A percentile compares a stretch with the other conserved stretches of the same genome.
Conservation (phyloP, 139 green algal species). For the Penium margaritaceum region DNA sequence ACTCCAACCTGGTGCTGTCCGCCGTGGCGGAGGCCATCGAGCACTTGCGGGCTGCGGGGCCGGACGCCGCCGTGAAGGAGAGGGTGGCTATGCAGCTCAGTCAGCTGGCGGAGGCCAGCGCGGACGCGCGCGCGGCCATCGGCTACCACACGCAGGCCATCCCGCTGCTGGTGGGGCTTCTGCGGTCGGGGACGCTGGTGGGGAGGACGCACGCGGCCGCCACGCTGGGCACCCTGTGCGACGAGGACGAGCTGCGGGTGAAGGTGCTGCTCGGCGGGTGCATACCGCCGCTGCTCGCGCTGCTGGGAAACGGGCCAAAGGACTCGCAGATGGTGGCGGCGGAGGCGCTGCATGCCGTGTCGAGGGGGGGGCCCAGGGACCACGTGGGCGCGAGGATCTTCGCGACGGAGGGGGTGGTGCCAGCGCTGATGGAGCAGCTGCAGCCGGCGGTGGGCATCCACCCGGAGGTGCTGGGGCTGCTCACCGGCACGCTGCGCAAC, state of each 20-base stretch:
- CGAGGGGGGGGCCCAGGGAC: conserved; percentile 15
- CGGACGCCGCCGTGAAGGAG: conserved; percentile 28
- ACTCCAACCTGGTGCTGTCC: conserved; percentile 13
- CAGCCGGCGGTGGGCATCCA: conserved; percentile 7
- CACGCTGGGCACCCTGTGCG: conserved; percentile 19
- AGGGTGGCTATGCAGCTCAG: conserved; percentile 12
- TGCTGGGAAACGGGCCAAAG: conserved; percentile 18
- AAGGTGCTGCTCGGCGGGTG: conserved; percentile 33
- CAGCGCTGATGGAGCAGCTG: conserved; percentile 36
- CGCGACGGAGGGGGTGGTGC: conserved; percentile 33
- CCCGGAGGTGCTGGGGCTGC: conserved; percentile 17
- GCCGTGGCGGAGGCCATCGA: conserved; percentile 32
- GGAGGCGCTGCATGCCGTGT: conserved; percentile 28
- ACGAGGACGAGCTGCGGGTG: conserved; percentile 33
- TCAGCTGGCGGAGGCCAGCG: conserved; percentile 28
- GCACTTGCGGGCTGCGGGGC: conserved; percentile 17
- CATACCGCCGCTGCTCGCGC: conserved; percentile 35
- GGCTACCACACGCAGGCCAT: conserved; percentile 38
- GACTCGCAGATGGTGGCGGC: conserved; percentile 31
- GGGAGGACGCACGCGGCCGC: conserved; percentile 22
- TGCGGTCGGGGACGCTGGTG: conserved; percentile 15
- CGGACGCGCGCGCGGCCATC: conserved; percentile 24
- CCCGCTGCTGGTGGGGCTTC: conserved; percentile 30
- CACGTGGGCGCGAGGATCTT: conserved; percentile 36
- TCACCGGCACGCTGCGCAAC: conserved; percentile 35